Percentiles rank a stretch among this genome's conserved stretches.
Evolutionary conservation across 2,329 filamentous ascomycete species (phyloP).

Genomic region (Monosporascus sp.): DNA sequence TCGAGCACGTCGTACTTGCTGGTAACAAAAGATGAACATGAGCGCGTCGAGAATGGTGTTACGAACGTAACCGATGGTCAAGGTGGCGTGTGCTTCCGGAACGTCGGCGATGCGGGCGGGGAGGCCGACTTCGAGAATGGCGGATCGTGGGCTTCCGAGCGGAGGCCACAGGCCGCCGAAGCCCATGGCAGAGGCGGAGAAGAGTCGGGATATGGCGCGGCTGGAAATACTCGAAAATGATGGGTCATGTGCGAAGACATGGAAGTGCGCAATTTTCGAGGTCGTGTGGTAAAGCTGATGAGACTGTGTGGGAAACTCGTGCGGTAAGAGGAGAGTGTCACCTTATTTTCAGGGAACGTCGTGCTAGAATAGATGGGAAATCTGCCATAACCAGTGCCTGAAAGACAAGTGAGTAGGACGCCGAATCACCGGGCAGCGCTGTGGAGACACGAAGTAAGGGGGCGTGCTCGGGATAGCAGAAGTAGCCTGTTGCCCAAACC

Average conservation of each 20-base stretch:
- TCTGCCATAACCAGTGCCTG: too few species aligned
- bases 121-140: conserved; percentile 13
- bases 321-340: too few species aligned
- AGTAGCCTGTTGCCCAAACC: too few species aligned
- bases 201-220: conserved; percentile 11
- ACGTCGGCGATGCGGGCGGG: conserved; percentile 8
- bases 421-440: too few species aligned
- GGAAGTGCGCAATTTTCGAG: too few species aligned
- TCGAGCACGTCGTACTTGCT: conserved; percentile 15
- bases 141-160: conserved; percentile 9
- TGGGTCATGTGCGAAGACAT: neutral
- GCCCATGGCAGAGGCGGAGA: conserved; percentile 10
- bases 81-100: conserved; percentile 12
- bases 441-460: too few species aligned
- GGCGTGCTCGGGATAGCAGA: too few species aligned
- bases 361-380: too few species aligned
- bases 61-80: conserved; percentile 14
- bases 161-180: conserved; percentile 11
- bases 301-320: too few species aligned
- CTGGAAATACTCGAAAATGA: conserved; percentile 11
- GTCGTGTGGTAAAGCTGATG: too few species aligned
- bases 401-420: too few species aligned
- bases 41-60: conserved; percentile 14
- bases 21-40: conserved; percentile 14
- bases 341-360: too few species aligned